Base-by-base conservation (phyloP, 495 filamentous ascomycete genomes). In the Penicillium arizonense region DNA sequence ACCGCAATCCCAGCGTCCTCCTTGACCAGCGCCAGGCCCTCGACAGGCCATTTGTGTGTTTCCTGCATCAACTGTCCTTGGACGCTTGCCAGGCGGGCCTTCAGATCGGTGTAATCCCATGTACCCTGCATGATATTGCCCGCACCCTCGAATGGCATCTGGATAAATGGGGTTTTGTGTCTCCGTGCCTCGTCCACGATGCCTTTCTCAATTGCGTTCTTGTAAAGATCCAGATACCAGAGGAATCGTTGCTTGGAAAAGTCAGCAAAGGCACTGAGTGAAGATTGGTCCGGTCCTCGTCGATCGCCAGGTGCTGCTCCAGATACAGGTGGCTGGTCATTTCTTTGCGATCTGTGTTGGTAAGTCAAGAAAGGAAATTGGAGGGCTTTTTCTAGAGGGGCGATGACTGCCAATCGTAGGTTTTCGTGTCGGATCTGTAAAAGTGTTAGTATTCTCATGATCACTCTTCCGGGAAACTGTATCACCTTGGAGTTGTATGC, bases 171-270 rank as follows among this genome's bases (percentile, higher is more conserved):
- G 28, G 81, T 71, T 12, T 80, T 80, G 42, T 86, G 81, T 77
- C 80, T 44, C 79, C 77, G 23, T 40, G 53, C 50, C 44, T 55
- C 35, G 11, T 59, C 58, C 80, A 82, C 50, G 67, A 68, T 44
- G 50, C 83, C 80, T 38, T 82, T 76, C 11, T 83, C 76, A 43
- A 96, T 87, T 6, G 85, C 79, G 8, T 77, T 69, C 20, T 92
- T 71, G 65, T 97, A 98, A 11, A 85, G 86, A 39, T 95, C 88
- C 62, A 90, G 91, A 66, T 98, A 97, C 94, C 95, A 97, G 13
- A 98, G 70, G 67, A 97, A 97, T 0, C 92, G 85, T 40, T 88
- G 84, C 70, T 97, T 98, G 78, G 86, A 89, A 8, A 95, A 74
- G 58, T 98, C 95, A 50, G 83, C 84, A 76, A 97, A 97, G 50